Conservation (phyloP, 805 yeast genomes). For the Starmerella bombi region DNA sequence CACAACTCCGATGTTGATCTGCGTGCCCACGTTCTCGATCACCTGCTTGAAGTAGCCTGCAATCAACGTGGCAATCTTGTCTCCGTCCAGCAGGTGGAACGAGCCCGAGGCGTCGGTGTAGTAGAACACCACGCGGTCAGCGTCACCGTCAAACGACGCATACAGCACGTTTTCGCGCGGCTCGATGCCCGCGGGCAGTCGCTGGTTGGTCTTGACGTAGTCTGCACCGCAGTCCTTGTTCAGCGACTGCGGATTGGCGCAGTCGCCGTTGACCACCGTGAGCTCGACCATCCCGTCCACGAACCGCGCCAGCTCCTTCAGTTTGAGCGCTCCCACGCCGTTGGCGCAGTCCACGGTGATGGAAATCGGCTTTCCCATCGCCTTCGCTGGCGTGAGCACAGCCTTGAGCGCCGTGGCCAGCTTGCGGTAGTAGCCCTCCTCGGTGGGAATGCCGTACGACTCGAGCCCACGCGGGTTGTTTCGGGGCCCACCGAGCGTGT, state of each 20-base stretch:
- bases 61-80: constrained; percentile 74
- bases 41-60: constrained; percentile 49
- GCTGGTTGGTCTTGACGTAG: constrained; percentile 80
- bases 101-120: constrained; percentile 27
- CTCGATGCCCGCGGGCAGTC: constrained; percentile 48
- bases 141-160: constrained; percentile 93
- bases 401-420: constrained; percentile 40
- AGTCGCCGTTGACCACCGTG: constrained; percentile 39
- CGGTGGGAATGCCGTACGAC: constrained; percentile 48
- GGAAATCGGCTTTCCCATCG: constrained; percentile 25
- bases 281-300: constrained; percentile 34
- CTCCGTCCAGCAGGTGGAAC: constrained; percentile 62
- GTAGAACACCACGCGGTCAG: constrained; percentile 81
- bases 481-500: constrained; percentile 34
- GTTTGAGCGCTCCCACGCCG: constrained; percentile 88
- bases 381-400: constrained; percentile 21
- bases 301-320: constrained; percentile 36
- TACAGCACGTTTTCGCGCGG: constrained; percentile 37
- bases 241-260: constrained; percentile 41
- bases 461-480: constrained; percentile 23
- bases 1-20: constrained; percentile 58
- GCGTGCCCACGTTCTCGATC: constrained; percentile 34
- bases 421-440: constrained; percentile 57
- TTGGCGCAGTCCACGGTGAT: constrained; percentile 83
- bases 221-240: constrained; percentile 90